Conservation (phyloP, 2,329 filamentous ascomycete species). For the Curvularia lunata region DNA sequence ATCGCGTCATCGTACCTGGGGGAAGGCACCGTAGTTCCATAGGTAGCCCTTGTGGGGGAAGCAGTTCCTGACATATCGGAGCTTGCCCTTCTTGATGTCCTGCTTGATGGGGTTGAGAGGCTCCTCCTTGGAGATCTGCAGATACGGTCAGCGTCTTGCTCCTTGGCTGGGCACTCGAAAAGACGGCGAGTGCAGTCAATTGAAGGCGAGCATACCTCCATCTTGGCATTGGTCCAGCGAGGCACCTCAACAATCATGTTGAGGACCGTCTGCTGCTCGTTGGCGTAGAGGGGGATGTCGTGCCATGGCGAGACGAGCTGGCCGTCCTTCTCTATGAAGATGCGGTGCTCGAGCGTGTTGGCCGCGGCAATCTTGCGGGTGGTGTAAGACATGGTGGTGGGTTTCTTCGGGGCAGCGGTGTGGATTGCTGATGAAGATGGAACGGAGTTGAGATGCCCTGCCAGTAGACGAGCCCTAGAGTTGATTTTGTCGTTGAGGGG, state of each 20-base stretch:
- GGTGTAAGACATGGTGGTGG: constrained; percentile 68
- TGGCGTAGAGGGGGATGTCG: constrained; percentile 97
- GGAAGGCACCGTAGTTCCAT: constrained; percentile 99
- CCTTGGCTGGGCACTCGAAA: background rate
- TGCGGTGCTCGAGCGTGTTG: constrained; percentile 94
- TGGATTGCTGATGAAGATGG: constrained; percentile 29
- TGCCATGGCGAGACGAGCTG: constrained; percentile 93
- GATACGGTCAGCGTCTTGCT: constrained; percentile 27
- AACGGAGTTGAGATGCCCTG: constrained; percentile 49
- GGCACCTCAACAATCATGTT: constrained; percentile 99
- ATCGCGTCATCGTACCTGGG: constrained; percentile 69
- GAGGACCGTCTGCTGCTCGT: constrained; percentile 90
- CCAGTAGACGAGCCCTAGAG: constrained; percentile 48
- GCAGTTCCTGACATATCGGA: constrained; percentile 99
- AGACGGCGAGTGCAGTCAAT: constrained; percentile 13
- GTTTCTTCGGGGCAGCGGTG: constrained; percentile 14
- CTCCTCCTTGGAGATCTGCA: constrained; percentile 97
- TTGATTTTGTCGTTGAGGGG: constrained; percentile 50
- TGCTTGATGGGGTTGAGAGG: constrained; percentile 99
- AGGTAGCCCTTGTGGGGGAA: constrained; percentile 99
- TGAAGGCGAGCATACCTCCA: constrained; percentile 73
- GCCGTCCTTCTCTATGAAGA: constrained; percentile 98
- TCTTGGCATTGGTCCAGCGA: constrained; percentile 99
- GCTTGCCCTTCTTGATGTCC: constrained; percentile 99
- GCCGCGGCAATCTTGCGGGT: constrained; percentile 86